These are phyloP conservation scores for Marchantia paleacea DNA, from an alignment of 225 moss, liverwort and hornwort species.

Conservation along the genomic window DNA sequence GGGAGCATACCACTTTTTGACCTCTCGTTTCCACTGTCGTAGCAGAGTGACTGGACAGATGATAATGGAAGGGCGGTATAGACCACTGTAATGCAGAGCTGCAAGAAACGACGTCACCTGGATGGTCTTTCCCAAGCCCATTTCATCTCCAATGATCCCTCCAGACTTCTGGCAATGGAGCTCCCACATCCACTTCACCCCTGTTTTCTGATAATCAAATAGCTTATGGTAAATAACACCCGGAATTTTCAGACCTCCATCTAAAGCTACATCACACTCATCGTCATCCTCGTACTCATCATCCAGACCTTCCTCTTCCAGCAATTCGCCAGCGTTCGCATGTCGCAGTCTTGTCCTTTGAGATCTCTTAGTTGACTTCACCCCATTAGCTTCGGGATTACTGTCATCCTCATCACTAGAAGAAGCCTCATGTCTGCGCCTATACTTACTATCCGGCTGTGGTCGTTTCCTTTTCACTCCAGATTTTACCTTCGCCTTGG, in stretches of 20 bases:
- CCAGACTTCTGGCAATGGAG: slow-evolving; percentile 92
- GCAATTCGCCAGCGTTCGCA: slow-evolving; percentile 21
- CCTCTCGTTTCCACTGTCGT: slow-evolving; percentile 91
- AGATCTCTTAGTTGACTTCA: slow-evolving; percentile 14
- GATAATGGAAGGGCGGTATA: slow-evolving; percentile 73
- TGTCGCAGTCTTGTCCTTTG: slow-evolving; percentile 28
- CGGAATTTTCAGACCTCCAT: slow-evolving; percentile 82
- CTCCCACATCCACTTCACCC: slow-evolving; percentile 99
- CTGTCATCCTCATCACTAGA: slow-evolving; percentile 55
- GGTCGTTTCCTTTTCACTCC: slow-evolving; percentile 63
- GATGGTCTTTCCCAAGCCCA: slow-evolving; percentile 96
- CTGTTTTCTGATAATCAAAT: slow-evolving; percentile 93
- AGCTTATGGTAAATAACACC: slow-evolving; percentile 62
- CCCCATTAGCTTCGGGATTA: slow-evolving; percentile 31
- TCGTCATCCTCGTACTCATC: slow-evolving; percentile 39
- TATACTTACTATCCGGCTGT: slow-evolving; percentile 74
- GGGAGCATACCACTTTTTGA: slow-evolving; percentile 77
- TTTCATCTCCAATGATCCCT: slow-evolving; percentile 96
- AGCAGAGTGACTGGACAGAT: slow-evolving; percentile 94
- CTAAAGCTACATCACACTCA: slow-evolving; percentile 69
- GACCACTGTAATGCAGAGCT: slow-evolving; percentile 75
- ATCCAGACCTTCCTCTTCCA: slow-evolving; percentile 37
- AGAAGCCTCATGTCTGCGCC: slow-evolving; percentile 42
- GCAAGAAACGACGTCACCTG: slow-evolving; percentile 80
- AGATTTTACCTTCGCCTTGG: slow-evolving; percentile 39